A percentile compares a stretch with the other conserved stretches of the same genome.
phyloP scores from a whole-genome alignment of 1,139 yeast species.

The Taphrina deformans region DNA sequence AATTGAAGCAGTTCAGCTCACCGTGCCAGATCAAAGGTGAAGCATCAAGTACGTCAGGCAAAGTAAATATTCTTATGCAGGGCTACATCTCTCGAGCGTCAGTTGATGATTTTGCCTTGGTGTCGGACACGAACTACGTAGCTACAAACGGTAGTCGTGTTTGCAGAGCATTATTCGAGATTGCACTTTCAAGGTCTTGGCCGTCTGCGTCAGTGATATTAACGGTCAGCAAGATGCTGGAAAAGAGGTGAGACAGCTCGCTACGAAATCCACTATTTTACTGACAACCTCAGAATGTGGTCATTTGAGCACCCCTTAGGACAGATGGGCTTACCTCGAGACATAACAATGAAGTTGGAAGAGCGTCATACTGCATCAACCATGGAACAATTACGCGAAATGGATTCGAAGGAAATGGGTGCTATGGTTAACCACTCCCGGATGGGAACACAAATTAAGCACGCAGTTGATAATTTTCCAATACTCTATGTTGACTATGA shows the following conservation, averaged over 20 bases:
- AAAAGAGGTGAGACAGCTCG: conserved; percentile 55
- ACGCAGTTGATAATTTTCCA: conserved; percentile 72
- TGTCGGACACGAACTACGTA: conserved; percentile 86
- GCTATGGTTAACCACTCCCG: conserved; percentile 79
- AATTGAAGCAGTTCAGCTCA: conserved; percentile 56
- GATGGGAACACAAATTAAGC: conserved; percentile 66
- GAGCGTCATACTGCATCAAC: conserved; percentile 55
- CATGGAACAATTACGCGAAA: conserved; percentile 69
- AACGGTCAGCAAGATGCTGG: conserved; percentile 71
- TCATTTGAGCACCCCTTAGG: conserved; percentile 85
- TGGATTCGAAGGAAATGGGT: conserved; percentile 77
- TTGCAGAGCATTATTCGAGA: conserved; percentile 80
- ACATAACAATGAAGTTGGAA: conserved; percentile 62
- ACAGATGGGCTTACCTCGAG: conserved; percentile 78
- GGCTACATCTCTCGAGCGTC: conserved; percentile 76
- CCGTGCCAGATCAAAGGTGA: conserved; percentile 86
- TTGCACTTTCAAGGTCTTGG: conserved; percentile 72
- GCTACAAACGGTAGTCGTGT: conserved; percentile 96
- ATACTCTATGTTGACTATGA: conserved; percentile 69
- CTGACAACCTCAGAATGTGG: conserved; percentile 55
- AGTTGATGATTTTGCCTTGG: conserved; percentile 66
- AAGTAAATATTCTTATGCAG: conserved; percentile 83
- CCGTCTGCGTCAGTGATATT: conserved; percentile 57
- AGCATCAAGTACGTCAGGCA: conserved; percentile 73
- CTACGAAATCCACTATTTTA: too few relatives aligned